These are phyloP conservation scores for Globisporangium spinosum DNA, from an alignment of 352 stramenopile species.

Conservation along the genomic window DNA sequence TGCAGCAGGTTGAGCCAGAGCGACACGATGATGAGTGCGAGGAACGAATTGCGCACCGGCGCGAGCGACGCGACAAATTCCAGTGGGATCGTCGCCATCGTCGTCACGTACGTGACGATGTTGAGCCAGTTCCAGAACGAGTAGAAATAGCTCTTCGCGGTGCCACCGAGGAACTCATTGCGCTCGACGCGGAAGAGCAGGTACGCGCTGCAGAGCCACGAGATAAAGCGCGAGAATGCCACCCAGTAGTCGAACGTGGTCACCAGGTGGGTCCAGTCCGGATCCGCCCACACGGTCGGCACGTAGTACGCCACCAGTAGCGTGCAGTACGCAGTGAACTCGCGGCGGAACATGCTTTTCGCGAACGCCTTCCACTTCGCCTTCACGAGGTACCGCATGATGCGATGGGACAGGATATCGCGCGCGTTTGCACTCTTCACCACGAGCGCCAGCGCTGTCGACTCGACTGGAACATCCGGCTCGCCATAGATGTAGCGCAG, in stretches of 20 bases:
- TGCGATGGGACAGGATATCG: constrained; percentile 47
- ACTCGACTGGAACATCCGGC: constrained; percentile 38
- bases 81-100: constrained; percentile 47
- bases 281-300: constrained; percentile 51
- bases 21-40: constrained; percentile 51
- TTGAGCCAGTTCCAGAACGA: constrained; percentile 69
- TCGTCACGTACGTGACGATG: constrained; percentile 46
- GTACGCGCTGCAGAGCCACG: constrained; percentile 52
- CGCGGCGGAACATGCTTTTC: constrained; percentile 39
- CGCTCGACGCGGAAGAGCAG: constrained; percentile 48
- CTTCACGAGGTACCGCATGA: constrained; percentile 48
- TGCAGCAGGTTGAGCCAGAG: constrained; percentile 73
- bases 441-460: constrained; percentile 41
- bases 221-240: constrained; percentile 30
- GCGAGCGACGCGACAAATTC: constrained; percentile 37
- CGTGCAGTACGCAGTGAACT: constrained; percentile 46
- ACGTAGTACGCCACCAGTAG: constrained; percentile 52
- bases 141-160: constrained; percentile 38
- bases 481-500: constrained; percentile 49
- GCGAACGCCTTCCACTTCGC: constrained; percentile 64
- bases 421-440: constrained; percentile 32
- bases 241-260: constrained; percentile 45
- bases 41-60: constrained; percentile 39
- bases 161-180: constrained; percentile 39
- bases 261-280: constrained; percentile 41